Conservation (phyloP, 2,329 filamentous ascomycete genomes). For the Metarhizium guizhouense region DNA sequence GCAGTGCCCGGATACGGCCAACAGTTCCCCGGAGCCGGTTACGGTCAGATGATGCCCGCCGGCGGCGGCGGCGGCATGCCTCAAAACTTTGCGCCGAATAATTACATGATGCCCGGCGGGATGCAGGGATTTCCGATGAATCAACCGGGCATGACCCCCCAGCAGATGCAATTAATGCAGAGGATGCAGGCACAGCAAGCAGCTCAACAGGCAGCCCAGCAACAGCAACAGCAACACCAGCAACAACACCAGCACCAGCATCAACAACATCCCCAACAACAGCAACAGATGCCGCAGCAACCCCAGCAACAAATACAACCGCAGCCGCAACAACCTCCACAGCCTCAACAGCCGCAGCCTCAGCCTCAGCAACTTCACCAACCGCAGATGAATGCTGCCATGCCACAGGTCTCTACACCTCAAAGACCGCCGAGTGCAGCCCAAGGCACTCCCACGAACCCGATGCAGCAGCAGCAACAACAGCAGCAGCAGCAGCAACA, state of each 20-base stretch:
- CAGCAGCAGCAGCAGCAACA: slow-evolving; percentile 11
- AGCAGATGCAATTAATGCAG: slow-evolving; percentile 35
- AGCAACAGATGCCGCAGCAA: slow-evolving; percentile 19
- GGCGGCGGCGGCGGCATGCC: slow-evolving; percentile 29
- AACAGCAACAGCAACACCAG: slow-evolving; percentile 22
- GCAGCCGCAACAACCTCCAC: slow-evolving; percentile 1
- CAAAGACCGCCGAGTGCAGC: slow-evolving; percentile 15
- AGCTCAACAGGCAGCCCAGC: slow-evolving; percentile 13
- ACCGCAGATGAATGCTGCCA: slow-evolving; percentile 11
- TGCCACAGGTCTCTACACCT: slow-evolving; percentile 12
- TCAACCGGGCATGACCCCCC: slow-evolving; percentile 38
- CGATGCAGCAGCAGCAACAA: slow-evolving; percentile 9
- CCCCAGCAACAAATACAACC: neutral
- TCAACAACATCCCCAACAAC: slow-evolving; percentile 17
- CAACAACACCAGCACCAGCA: slow-evolving; percentile 19
- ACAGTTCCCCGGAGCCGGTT: slow-evolving; percentile 48
- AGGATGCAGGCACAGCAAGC: slow-evolving; percentile 27
- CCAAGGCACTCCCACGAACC: slow-evolving; percentile 15
- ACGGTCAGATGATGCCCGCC: slow-evolving; percentile 42
- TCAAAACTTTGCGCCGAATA: slow-evolving; percentile 39
- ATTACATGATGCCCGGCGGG: slow-evolving; percentile 42
- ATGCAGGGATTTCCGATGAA: slow-evolving; percentile 51
- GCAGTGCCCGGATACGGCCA: slow-evolving; percentile 50
- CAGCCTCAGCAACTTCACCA: slow-evolving; percentile 20
- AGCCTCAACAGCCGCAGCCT: slow-evolving; percentile 7